Conservation (phyloP, 495 filamentous ascomycete species). For the Trichodelitschia bisporula region DNA sequence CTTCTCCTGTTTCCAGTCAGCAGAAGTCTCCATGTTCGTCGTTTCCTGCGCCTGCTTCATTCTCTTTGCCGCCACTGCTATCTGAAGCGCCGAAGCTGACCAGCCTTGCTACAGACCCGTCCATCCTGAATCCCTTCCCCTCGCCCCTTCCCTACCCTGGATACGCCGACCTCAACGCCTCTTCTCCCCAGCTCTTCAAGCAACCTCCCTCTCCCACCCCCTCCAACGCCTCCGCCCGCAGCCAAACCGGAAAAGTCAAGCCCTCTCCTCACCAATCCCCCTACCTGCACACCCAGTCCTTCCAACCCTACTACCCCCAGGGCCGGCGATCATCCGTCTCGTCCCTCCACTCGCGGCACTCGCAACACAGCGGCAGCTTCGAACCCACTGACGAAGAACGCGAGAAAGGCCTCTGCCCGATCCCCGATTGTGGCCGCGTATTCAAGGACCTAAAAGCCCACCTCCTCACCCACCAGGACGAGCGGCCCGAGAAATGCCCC, state of each 20-base stretch:
- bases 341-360: constrained; percentile 28
- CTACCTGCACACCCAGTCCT: constrained; percentile 15
- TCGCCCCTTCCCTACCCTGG: constrained; percentile 10
- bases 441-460: constrained; percentile 92
- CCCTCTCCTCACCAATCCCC: constrained; percentile 15
- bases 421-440: constrained; percentile 65
- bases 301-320: constrained; percentile 16
- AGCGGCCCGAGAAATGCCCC: constrained; percentile 90
- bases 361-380: constrained; percentile 24
- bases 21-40: constrained; percentile 1
- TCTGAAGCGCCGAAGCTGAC: no score
- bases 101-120: constrained; percentile 35
- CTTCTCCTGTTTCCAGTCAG: constrained; percentile 7
- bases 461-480: constrained; percentile 85
- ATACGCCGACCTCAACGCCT: constrained; percentile 9
- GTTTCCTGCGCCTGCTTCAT: not conserved
- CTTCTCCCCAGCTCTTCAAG: constrained; percentile 12
- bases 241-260: constrained; percentile 8
- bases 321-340: constrained; percentile 27
- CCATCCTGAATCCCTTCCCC: constrained; percentile 26
- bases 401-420: constrained; percentile 52
- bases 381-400: constrained; percentile 36
- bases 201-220: constrained; percentile 16
- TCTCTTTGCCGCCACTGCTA: constrained; percentile 1
- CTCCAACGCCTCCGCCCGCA: constrained; percentile 7